Evolutionary conservation across 2,329 filamentous ascomycete genomes (phyloP).

Genomic region (Monosporascus sp.): DNA sequence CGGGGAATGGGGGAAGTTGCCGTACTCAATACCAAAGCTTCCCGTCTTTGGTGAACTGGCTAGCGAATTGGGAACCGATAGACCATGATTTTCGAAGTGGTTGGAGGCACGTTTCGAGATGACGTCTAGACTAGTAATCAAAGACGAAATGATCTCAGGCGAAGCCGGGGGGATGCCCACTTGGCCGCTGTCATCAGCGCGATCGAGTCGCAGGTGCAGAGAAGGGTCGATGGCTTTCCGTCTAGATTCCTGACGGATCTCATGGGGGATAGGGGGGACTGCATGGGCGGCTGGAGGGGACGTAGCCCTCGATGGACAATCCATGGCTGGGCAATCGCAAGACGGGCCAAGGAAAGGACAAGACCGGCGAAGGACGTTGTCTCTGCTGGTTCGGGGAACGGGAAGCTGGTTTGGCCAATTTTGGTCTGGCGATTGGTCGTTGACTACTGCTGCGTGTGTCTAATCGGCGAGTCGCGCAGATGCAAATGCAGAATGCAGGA

Average conservation of each 20-base stretch:
- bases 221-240: slow-evolving; percentile 26
- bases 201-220: slow-evolving; percentile 21
- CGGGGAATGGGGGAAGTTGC: slow-evolving; percentile 51
- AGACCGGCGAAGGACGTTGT: slow-evolving; percentile 1
- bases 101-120: slow-evolving; percentile 62
- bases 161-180: slow-evolving; percentile 41
- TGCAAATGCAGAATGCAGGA: background rate
- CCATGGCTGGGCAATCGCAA: slow-evolving; percentile 15
- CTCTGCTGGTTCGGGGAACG: background rate
- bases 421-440: background rate
- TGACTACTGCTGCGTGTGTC: background rate
- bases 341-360: slow-evolving; percentile 3
- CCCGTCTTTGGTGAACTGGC: slow-evolving; percentile 35
- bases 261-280: slow-evolving; percentile 23
- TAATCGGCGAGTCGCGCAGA: background rate
- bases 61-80: slow-evolving; percentile 34
- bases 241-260: slow-evolving; percentile 24
- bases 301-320: slow-evolving; percentile 12
- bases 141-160: slow-evolving; percentile 64
- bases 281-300: slow-evolving; percentile 8
- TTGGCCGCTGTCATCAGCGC: slow-evolving; percentile 17
- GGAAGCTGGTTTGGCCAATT: background rate
- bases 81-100: slow-evolving; percentile 58
- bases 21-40: slow-evolving; percentile 69
- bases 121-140: slow-evolving; percentile 65